Base-by-base conservation (phyloP, 2,329 filamentous ascomycete genomes). In the Chaetothyriales sp. region DNA sequence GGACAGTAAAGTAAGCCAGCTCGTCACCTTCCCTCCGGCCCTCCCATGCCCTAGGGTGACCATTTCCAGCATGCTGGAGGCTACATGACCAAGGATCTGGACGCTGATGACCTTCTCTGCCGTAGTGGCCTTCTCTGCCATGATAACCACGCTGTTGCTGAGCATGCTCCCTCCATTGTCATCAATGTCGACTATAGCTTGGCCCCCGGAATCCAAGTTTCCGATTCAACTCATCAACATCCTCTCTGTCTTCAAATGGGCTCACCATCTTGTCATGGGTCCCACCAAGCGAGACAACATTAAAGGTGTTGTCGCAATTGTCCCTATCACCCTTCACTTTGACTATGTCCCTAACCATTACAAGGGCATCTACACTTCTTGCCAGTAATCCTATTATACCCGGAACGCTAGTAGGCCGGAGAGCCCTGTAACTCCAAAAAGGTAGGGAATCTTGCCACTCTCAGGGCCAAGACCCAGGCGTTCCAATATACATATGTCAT, bases 261-360 rank as follows among this genome's bases (percentile, higher is more conserved):
- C 56, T n/a, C 56, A 53, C 69, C 65, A 60, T 51, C 58, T 69
- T 10, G 60, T 70, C 49, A 68, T 70, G 48, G 62, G 66, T 18
- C 66, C 64, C 2, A 48, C 62, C 5, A 63, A 53, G 28, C 57
- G 61, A 19, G 59, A 64, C 22, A 55, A 60, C 1, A 52, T 72
- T n/a, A 62, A 65, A n/a, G 69, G 69, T 20, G 62, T 71, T 2
- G 56, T 69, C 2, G 65, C 65, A 1, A 54, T 68, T 18, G 65
- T 68, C 5, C 69, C 69, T 5, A 61, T 60, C 2, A 66, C 67
- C 0, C 56, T 69, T 4, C 67, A 69, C 51, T 66, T 61, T 6
- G 63, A 67, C 44, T 62, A 60, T 29, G 63, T 70, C 8, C 69
- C 69, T 0, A 63, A 58, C 4, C 58, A 63, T n/a, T 58, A 68